These are phyloP conservation scores for Moniliophthora roreri DNA, from an alignment of 1,284 basidiomycete species.

Conservation along the genomic window DNA sequence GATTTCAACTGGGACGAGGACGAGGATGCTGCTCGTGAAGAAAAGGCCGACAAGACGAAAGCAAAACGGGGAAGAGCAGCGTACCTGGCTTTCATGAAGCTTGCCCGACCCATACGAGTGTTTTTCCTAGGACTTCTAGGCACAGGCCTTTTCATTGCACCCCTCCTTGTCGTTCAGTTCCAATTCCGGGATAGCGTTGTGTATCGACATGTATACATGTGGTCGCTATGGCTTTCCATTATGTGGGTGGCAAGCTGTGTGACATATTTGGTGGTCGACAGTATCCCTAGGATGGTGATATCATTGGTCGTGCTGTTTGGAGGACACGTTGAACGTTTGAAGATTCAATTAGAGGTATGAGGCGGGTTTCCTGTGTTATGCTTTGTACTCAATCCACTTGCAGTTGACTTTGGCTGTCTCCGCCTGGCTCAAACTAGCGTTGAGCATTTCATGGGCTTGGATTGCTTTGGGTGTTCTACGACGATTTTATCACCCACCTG, in stretches of 20 bases:
- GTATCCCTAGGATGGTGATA: conserved; percentile 58
- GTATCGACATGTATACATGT: conserved; percentile 57
- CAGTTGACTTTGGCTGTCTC: conserved; percentile 67
- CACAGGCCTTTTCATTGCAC: conserved; percentile 62
- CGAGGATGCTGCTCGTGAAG: conserved; percentile 27
- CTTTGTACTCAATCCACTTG: conserved; percentile 19
- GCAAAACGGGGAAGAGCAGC: conserved; percentile 54
- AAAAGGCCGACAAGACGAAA: conserved; percentile 28
- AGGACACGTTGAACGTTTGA: conserved; percentile 62
- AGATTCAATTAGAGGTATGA: conserved; percentile 62
- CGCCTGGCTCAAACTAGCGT: conserved; percentile 64
- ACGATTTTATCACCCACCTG: conserved; percentile 55
- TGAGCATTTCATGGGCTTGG: conserved; percentile 72
- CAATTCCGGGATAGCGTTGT: conserved; percentile 51
- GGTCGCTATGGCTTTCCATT: conserved; percentile 74
- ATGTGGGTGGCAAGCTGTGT: conserved; percentile 64
- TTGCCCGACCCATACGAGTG: conserved; percentile 59
- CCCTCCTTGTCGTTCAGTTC: conserved; percentile 65
- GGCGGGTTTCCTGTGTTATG: neutral
- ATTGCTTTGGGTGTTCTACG: conserved; percentile 65
- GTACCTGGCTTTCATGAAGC: conserved; percentile 66
- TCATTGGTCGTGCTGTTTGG: conserved; percentile 53
- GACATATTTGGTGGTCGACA: conserved; percentile 65
- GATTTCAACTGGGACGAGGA: conserved; percentile 79
- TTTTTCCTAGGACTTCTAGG: conserved; percentile 58